Conservation (phyloP, 2,329 filamentous ascomycete genomes). For the Phaeoacremonium minimum region DNA sequence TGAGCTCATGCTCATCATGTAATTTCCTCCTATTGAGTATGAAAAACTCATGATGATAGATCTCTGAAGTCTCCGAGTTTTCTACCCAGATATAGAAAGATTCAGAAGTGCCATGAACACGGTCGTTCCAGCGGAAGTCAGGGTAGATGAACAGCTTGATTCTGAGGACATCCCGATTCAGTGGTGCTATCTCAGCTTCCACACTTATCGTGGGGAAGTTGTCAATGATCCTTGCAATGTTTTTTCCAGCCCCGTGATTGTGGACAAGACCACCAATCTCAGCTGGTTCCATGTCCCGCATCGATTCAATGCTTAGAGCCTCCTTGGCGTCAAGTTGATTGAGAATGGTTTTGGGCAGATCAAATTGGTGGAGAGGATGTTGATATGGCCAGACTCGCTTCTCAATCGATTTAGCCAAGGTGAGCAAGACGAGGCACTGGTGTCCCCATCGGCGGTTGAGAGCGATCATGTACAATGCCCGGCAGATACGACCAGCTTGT, state of each 20-base stretch:
- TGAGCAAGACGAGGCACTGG: conserved; percentile 86
- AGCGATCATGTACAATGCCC: conserved; percentile 95
- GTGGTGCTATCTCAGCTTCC: conserved; percentile 89
- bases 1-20: conserved; percentile 93
- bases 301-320: conserved; percentile 68
- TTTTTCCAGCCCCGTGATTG: conserved; percentile 81
- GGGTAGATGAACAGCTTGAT: conserved; percentile 82
- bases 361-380: conserved; percentile 93
- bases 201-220: conserved; percentile 91
- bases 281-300: conserved; percentile 88
- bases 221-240: conserved; percentile 74
- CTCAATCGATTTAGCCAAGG: conserved; percentile 94
- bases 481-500: conserved; percentile 89
- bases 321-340: conserved; percentile 82
- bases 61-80: conserved; percentile 94
- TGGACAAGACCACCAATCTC: conserved; percentile 91
- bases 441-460: conserved; percentile 94
- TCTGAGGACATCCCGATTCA: conserved; percentile 92
- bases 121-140: conserved; percentile 93
- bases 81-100: conserved; percentile 99
- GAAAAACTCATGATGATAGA: conserved; percentile 97
- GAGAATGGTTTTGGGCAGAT: conserved; percentile 77
- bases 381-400: conserved; percentile 93
- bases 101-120: conserved; percentile 88
- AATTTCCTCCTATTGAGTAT: conserved; percentile 87